Evolutionary conservation across 2,329 filamentous ascomycete species (phyloP).

Genomic region (Herpotrichia juniperi): DNA sequence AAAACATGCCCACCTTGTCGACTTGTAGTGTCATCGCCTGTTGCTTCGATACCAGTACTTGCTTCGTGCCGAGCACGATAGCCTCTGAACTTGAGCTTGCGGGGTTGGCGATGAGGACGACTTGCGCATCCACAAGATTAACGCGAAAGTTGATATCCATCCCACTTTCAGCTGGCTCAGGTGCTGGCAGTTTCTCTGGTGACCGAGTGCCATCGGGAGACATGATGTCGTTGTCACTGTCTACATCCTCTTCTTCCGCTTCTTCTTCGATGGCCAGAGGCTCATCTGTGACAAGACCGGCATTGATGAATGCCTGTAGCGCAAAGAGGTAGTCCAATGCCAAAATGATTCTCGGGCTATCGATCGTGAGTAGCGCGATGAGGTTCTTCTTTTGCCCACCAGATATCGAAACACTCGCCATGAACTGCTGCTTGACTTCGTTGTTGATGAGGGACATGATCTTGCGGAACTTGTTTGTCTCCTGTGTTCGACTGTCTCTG

Average conservation of each 20-base stretch:
- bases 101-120: conserved; percentile 95
- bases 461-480: conserved; percentile 94
- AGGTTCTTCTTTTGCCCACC: conserved; percentile 80
- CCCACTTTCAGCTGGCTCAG: conserved; percentile 46
- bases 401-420: conserved; percentile 94
- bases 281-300: conserved; percentile 64
- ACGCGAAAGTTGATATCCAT: conserved; percentile 87
- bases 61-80: conserved; percentile 92
- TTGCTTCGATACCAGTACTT: conserved; percentile 90
- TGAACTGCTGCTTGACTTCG: conserved; percentile 90
- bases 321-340: conserved; percentile 95
- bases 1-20: conserved; percentile 94
- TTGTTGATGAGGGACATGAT: conserved; percentile 98
- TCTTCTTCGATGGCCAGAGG: conserved; percentile 68
- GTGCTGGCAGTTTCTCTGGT: conserved; percentile 20
- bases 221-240: conserved; percentile 44
- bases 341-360: conserved; percentile 93
- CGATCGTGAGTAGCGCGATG: conserved; percentile 90
- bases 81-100: conserved; percentile 89
- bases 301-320: conserved; percentile 80
- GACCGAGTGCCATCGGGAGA: conserved; percentile 38
- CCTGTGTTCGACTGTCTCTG: conserved; percentile 83
- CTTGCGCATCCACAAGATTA: conserved; percentile 93
- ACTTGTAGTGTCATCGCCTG: conserved; percentile 93
- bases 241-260: conserved; percentile 55